Base-by-base conservation (phyloP, 106 monocot species). In the Iris macrosiphon region DNA sequence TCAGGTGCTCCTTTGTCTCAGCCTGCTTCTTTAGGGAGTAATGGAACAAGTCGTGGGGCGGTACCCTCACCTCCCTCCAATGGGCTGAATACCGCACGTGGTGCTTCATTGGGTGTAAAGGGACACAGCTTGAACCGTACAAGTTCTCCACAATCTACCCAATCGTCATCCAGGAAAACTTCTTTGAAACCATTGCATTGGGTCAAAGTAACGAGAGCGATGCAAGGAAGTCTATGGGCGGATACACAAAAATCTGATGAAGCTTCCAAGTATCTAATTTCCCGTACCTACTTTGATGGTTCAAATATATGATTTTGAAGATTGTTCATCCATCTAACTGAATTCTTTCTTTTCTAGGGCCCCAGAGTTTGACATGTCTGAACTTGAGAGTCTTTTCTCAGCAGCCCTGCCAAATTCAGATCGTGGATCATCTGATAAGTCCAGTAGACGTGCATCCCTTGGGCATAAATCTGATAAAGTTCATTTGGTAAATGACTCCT, bases 141-240 rank as follows among this genome's bases (percentile, higher is more conserved):
- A 44, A 50, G 53, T 59, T 65, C 67, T 39, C 67, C 56, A 15
- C 48, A 52, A 51, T 24, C n/a, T 12, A 27, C 39, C 2, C 79
- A 71, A 37, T 33, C 48, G 31, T 54, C 66, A 54, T 45, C 75
- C 20, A 88, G 71, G 54, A 84, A 41, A 59, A 51, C 83, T 31
- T 78, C 75, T 70, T 52, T 94, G 45, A 94, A 84, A 48, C 88
- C 95, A n/a, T 35, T 95, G 62, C 95, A 94, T 53, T 94, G 94
- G 94, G 73, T 94, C 25, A 94, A 94, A 73, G 94, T 94, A 31
- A 94, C 94, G 44, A 85, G 89, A 72, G 95, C 85, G 37, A 79
- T 89, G 95, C 85, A 95, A 42, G 95, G 95, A 66, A 95, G 95
- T 68, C 68, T 95, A 34, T 95, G 95, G 95, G 95, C 89, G 17